Conservation (phyloP, 2,329 filamentous ascomycete genomes). For the Biscogniauxia mediterranea region DNA sequence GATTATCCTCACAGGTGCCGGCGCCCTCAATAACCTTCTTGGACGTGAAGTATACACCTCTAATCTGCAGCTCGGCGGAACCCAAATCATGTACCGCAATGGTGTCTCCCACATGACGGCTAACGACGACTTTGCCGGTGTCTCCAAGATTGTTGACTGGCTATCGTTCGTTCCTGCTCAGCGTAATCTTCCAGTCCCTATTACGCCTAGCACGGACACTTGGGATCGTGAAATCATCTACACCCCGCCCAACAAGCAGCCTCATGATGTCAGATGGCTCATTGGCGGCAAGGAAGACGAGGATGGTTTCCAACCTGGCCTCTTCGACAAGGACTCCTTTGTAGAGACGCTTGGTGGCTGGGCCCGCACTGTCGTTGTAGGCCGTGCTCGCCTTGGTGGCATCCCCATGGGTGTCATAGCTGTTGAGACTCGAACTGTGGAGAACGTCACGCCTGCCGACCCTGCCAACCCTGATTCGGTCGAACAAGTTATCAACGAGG, state of each 20-base stretch:
- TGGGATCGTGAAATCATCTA: conserved; percentile 94
- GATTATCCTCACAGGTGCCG: conserved; percentile 96
- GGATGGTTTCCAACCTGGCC: conserved; percentile 81
- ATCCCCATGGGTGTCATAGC: conserved; percentile 98
- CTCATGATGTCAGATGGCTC: conserved; percentile 92
- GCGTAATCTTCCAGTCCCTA: conserved; percentile 89
- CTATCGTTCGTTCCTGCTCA: conserved; percentile 96
- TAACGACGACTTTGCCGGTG: conserved; percentile 94
- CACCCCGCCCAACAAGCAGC: conserved; percentile 75
- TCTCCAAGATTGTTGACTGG: conserved; percentile 97
- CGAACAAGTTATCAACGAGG: conserved; percentile 90
- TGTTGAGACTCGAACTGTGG: conserved; percentile 91
- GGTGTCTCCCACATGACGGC: conserved; percentile 99
- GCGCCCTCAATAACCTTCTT: conserved; percentile 95
- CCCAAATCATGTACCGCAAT: conserved; percentile 99
- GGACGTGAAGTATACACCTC: conserved; percentile 98
- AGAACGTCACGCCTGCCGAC: conserved; percentile 95
- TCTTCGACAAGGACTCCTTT: conserved; percentile 96
- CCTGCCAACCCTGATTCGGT: conserved; percentile 98
- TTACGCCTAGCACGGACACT: conserved; percentile 77
- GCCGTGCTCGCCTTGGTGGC: conserved; percentile 91
- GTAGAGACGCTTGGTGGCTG: conserved; percentile 95
- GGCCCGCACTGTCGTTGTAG: conserved; percentile 95
- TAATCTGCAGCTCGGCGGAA: conserved; percentile 97
- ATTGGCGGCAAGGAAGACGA: conserved; percentile 85